Evolutionary conservation across 208 protist genomes (phyloP).

Genomic region (Acanthamoeba sp.): DNA sequence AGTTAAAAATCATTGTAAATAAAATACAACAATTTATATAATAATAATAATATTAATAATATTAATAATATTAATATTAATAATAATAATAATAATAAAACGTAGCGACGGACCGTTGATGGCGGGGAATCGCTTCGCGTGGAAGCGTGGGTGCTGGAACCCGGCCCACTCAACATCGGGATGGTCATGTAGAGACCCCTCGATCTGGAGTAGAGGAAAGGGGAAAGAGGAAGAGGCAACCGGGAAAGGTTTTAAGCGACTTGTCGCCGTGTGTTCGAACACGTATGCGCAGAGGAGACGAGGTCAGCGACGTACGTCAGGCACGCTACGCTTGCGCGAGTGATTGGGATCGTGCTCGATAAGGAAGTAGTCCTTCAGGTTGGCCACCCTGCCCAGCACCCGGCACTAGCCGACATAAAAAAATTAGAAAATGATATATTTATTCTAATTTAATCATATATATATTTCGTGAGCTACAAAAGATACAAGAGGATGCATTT

Average conservation of each 20-base stretch:
- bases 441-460: too few relatives aligned
- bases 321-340: conserved; percentile 13
- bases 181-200: not conserved
- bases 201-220: not conserved
- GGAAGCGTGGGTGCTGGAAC: not conserved
- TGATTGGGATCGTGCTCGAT: conserved; percentile 16
- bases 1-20: too few relatives aligned
- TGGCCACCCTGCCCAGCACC: not conserved
- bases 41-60: too few relatives aligned
- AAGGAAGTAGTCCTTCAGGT: conserved; percentile 14
- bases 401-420: not conserved
- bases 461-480: too few relatives aligned
- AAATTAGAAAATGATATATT: not conserved
- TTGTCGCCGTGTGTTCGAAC: not conserved
- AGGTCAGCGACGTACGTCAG: not conserved
- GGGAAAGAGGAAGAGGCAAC: not conserved
- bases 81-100: too few relatives aligned
- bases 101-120: not conserved
- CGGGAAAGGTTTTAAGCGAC: too few relatives aligned
- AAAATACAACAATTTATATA: too few relatives aligned
- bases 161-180: not conserved
- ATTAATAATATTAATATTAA: too few relatives aligned
- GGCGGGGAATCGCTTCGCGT: not conserved
- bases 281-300: not conserved
- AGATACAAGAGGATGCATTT: not conserved